Base-by-base conservation (phyloP, 257 asterid genomes). In the Knoxia roxburghii region DNA sequence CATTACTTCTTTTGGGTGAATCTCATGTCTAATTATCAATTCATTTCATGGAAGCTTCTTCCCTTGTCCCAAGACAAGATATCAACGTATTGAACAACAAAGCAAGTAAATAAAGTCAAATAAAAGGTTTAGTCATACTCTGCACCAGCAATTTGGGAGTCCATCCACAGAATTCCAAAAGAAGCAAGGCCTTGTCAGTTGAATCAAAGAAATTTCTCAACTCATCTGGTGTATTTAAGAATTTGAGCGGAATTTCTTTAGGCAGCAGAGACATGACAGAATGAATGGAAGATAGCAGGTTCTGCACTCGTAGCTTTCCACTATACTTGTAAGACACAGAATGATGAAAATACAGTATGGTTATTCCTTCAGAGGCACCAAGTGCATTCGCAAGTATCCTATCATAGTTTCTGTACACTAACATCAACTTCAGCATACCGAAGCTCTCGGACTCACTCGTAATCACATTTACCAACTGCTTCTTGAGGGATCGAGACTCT, bases 161-260 rank as follows among this genome's bases (percentile, higher is more conserved):
- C 99, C 99, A 93, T 69, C 93, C 97, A 85, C 97, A 93, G 69
- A 86, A 83, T 43, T 93, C 97, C 39, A 77, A 74, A 60, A 93
- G 97, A 83, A 93, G 77, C 70, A 93, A 79, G 76, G 90, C 86
- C 82, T 86, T 93, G 79, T 90, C 99, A 51, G 95, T 84, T 77
- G 97, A 88, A 77, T 75, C 82, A 80, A 90, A 77, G 76, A 93
- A 93, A 73, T 60, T 80, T 26, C 65, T 72, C 73, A 93, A 72
- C 68, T 88, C 95, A 17, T 88, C 81, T 2, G 77, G 74, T 2
- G 95, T 81, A 45, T 74, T 70, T 74, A 90, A 70, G 58, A 82
- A 74, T 70, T 75, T 86, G 61, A 93, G 76, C 13, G 91, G 96
- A 51, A 84, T 79, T 53, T 84, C 85, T 69, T 85, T 80, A 14